Conservation (phyloP, 305 asterid species). For the Fraxinus nigra region DNA sequence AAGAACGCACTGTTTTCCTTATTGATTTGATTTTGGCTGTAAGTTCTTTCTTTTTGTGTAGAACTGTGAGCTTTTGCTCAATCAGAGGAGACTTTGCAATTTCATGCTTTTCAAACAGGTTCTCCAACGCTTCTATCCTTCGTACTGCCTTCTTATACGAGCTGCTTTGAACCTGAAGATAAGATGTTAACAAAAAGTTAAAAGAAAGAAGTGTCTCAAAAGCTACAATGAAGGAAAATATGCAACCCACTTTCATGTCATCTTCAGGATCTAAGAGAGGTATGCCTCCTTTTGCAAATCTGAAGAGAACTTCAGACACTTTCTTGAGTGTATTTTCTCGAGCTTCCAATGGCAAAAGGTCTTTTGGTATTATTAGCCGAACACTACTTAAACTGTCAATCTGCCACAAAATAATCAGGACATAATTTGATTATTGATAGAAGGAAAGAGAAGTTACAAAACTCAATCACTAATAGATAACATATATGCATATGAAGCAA, state of each 20-base stretch:
- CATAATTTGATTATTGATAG: not conserved
- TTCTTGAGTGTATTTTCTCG: conserved; percentile 91
- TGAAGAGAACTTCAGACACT: conserved; percentile 70
- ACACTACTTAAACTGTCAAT: conserved; percentile 72
- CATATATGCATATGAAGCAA: not conserved
- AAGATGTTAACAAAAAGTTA: conserved; percentile 1
- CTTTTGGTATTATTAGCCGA: conserved; percentile 76
- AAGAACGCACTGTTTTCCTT: conserved; percentile 70
- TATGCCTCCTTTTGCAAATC: conserved; percentile 76
- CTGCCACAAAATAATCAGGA: conserved; percentile 35
- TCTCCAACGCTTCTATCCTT: conserved; percentile 87
- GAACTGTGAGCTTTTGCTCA: conserved; percentile 81
- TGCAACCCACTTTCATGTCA: conserved; percentile 75
- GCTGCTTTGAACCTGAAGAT: conserved; percentile 74
- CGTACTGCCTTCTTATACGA: conserved; percentile 80
- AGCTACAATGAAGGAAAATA: not conserved
- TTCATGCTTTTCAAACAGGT: conserved; percentile 79
- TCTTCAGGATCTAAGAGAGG: conserved; percentile 90
- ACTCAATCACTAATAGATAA: not conserved
- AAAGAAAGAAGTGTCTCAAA: not conserved
- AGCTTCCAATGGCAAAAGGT: conserved; percentile 75
- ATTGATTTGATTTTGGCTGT: conserved; percentile 69
- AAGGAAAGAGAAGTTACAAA: not conserved
- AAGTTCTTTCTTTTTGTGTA: conserved; percentile 82
- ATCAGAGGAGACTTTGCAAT: conserved; percentile 79